These are phyloP conservation scores for Penicillium griseofulvum DNA, from an alignment of 2,329 filamentous ascomycete genomes.

Conservation along the genomic window DNA sequence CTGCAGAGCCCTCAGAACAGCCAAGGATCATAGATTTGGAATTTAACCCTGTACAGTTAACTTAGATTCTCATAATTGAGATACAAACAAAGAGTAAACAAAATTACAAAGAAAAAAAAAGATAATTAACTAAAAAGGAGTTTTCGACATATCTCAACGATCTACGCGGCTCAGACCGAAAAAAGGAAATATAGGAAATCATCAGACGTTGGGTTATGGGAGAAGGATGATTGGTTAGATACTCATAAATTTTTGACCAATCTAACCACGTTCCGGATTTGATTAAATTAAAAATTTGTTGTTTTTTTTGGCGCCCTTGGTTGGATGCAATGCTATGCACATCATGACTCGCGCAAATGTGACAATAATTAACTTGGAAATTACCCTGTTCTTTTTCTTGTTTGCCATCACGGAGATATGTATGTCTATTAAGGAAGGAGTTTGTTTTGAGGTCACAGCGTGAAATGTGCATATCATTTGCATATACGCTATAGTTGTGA, in stretches of 20 bases:
- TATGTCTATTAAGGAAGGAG: not conserved
- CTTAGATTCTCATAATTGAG: not conserved
- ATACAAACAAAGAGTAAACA: not conserved
- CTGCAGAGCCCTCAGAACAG: not conserved
- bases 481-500: not conserved
- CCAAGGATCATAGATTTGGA: not conserved
- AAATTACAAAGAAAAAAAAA: not conserved
- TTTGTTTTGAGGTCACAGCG: not conserved
- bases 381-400: not conserved
- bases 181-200: not conserved
- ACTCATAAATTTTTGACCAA: slow-evolving; percentile 9
- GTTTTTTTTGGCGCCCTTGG: not conserved
- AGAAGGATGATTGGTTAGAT: not conserved
- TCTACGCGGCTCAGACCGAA: slow-evolving; percentile 10
- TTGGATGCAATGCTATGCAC: slow-evolving; percentile 2
- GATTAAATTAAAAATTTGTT: not conserved
- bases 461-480: not conserved
- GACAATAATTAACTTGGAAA: not conserved
- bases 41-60: not conserved
- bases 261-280: slow-evolving; percentile 3
- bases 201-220: slow-evolving; percentile 1
- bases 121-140: not conserved
- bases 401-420: not conserved
- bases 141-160: slow-evolving; percentile 9
- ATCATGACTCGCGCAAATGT: slow-evolving; percentile 9